phyloP scores from a whole-genome alignment of 352 stramenopile genomes.

The Elongisporangium undulatum region DNA sequence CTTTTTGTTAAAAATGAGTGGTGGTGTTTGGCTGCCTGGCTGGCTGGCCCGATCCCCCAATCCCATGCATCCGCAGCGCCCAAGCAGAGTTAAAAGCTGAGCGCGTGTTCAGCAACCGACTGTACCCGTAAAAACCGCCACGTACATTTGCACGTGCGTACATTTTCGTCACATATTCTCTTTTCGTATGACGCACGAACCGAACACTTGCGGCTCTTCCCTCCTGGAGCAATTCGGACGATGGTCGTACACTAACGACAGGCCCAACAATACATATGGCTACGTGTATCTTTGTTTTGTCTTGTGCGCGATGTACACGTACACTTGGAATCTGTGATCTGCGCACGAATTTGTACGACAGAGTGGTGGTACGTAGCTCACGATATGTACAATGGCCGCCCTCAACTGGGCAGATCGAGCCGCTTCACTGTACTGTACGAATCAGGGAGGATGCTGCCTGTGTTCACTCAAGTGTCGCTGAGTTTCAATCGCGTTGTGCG shows the following conservation, averaged over 20 bases:
- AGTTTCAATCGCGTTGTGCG: not conserved
- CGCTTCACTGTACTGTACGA: not conserved
- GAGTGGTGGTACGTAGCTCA: not conserved
- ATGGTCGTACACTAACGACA: not conserved
- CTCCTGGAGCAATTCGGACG: not conserved
- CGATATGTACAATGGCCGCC: not conserved
- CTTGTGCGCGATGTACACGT: not conserved
- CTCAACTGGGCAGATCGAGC: not conserved
- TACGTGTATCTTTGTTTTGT: not conserved
- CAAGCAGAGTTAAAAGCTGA: not conserved
- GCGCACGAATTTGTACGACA: not conserved
- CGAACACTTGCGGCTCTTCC: not conserved
- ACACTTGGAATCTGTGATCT: not conserved
- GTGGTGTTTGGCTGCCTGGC: not conserved
- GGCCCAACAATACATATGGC: not conserved
- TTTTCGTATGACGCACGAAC: not conserved
- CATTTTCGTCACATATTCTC: not conserved
- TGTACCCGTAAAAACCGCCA: not conserved
- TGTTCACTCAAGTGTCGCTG: not conserved
- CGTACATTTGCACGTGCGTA: not conserved
- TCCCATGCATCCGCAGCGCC: not conserved
- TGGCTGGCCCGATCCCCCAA: not conserved
- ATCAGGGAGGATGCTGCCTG: not conserved
- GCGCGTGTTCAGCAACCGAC: no score
- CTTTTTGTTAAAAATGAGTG: not conserved